Evolutionary conservation across 2,329 filamentous ascomycete species (phyloP), one percentile per base, ranked within the genome.

Genomic region (Gnomoniopsis sp.): DNA sequence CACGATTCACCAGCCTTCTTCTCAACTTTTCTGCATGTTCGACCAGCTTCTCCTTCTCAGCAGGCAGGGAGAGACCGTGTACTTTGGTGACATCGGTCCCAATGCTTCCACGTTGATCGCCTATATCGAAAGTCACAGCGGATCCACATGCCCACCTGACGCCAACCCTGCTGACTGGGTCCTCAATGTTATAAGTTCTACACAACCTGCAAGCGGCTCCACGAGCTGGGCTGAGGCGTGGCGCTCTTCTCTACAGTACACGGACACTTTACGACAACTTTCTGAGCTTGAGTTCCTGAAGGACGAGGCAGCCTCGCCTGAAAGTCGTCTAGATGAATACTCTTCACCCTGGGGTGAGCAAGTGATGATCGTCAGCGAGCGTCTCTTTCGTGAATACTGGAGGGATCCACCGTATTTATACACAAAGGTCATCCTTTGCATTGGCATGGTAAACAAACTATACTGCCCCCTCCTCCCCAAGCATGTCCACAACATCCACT

Each of bases 151-250:
- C 59, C 76, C 78, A 1, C 65, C 73, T 0, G 67, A 78, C 44
- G 75, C 74, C 1, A 85, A 85, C 44, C 79, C 81, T 0, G 82
- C 82, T 0, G 82, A 84, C 60, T 80, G 78, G 65, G 80, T 82
- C 75, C 73, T 84, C 6, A 81, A 84, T 53, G 80, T 76, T 6
- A 77, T 88, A 38, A 86, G 86, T 6, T 86, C 84, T 10, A 85
- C 84, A 6, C 80, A 85, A 54, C 84, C 85, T 11, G 81, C 85
- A 57, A 82, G 85, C 52, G 74, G 77, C 7, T 82, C 81, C 1
- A 76, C 85, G 58, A 84, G 89, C 65, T 89, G 86, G 86, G 79
- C 74, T 1, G 78, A 86, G 36, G 77, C 83, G 0, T 89, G 87
- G 87, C 65, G 38, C 34, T 36, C 34, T 7, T 36, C 34, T 15